phyloP scores from a whole-genome alignment of 371 early-diverging fungal species.

The Actinomucor elegans region DNA sequence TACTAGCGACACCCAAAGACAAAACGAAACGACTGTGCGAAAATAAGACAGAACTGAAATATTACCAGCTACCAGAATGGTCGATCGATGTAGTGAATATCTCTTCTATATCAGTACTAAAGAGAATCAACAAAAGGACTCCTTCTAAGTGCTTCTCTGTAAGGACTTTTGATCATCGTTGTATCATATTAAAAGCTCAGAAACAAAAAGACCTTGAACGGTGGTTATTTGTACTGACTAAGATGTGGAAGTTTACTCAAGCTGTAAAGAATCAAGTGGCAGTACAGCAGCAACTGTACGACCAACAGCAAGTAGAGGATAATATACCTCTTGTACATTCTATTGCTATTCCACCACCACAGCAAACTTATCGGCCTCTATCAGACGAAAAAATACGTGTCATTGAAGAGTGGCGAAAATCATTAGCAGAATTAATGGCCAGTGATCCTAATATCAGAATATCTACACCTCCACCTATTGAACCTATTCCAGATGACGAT shows the following conservation, averaged over 20 bases:
- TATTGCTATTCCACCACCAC: not conserved
- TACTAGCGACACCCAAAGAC: constrained; percentile 43
- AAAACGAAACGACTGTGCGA: constrained; percentile 6
- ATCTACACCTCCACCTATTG: constrained; percentile 42
- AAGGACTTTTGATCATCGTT: constrained; percentile 34
- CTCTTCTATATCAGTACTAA: constrained; percentile 41
- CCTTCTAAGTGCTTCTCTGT: constrained; percentile 45
- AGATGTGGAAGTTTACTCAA: constrained; percentile 48
- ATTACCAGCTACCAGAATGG: constrained; percentile 53
- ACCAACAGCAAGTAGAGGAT: constrained; percentile 19
- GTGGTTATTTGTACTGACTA: constrained; percentile 55
- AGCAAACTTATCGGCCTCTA: constrained; percentile 19
- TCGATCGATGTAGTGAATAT: constrained; percentile 38
- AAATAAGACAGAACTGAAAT: constrained; percentile 23
- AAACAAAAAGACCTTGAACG: constrained; percentile 52
- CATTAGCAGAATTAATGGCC: constrained; percentile 42
- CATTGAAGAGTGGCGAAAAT: constrained; percentile 51
- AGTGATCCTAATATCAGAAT: constrained; percentile 24
- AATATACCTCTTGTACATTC: constrained; percentile 19
- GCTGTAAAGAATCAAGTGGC: constrained; percentile 22
- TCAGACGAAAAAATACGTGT: constrained; percentile 38
- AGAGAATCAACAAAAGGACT: constrained; percentile 20
- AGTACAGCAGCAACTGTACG: constrained; percentile 17
- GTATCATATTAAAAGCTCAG: constrained; percentile 40
- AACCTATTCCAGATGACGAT: constrained; percentile 48